Evolutionary conservation across 441 rosid genomes (phyloP), one percentile per base, ranked within the genome.

Genomic region (Pelargonium citronellum): DNA sequence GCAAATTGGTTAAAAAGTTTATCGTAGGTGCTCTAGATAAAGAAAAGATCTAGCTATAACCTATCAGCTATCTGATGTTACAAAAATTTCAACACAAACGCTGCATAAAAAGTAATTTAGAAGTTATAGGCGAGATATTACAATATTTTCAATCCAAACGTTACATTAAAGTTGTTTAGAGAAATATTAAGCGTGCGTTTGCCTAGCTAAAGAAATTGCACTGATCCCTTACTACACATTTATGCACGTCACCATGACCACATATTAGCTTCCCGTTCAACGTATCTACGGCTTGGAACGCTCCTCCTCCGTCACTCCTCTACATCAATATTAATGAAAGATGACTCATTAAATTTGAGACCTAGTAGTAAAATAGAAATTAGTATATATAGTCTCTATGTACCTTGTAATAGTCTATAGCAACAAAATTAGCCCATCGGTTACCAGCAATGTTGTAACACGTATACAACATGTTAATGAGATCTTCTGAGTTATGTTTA

Each of bases 341-440:
- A n/a, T 10, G 44, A 70, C 66, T 5, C 43, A 20, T 7, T 60
- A 13, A 20, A 17, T 19, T 2, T 10, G 8, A 5, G 8, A 62
- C 7, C 1, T 16, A 57, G 11, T 0, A 20, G 4, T 11, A 20
- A 19, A 20, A 11, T 24, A 0, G n/a, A 20, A 62, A 11, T 24
- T 9, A 8, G n/a, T n/a, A 62, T 43, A 0, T 1, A 5, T 1
- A 9, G 27, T 49, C 0, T n/a, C 6, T 69, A 79, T n/a, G n/a
- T n/a, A n/a, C 88, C 83, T 81, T 86, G 67, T 84, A 81, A 78
- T 64, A 84, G 58, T 86, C 81, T 2, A 84, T 84, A 6, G 83
- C 87, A 64, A 81, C 71, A 74, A 84, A 86, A 69, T 83, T 86
- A n/a, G 87, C 83, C 87, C 85, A 84, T 72, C 88, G 71, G 17